These are phyloP conservation scores for Ophiostoma sp. DNA, from an alignment of 2,329 filamentous ascomycete species.

Conservation along the genomic window DNA sequence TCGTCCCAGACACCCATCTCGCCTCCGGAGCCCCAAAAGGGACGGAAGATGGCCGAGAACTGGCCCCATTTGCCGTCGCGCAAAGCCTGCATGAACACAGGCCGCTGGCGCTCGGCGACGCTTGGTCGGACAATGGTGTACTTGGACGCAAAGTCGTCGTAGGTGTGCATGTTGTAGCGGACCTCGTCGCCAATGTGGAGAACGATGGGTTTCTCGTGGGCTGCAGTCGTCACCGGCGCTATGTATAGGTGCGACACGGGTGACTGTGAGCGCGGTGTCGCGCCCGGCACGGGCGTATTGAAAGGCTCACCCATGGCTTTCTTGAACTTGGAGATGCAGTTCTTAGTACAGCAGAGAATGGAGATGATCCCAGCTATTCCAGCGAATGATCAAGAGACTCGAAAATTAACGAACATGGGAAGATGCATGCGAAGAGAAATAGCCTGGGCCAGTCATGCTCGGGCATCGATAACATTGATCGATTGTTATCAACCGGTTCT, in stretches of 20 bases:
- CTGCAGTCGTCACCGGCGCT: too few relatives aligned
- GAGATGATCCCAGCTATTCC: not conserved
- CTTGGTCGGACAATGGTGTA: conserved; percentile 45
- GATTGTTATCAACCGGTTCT: not conserved
- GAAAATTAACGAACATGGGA: too few relatives aligned
- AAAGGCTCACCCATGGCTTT: conserved; percentile 1
- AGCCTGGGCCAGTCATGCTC: not conserved
- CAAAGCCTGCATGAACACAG: conserved; percentile 46
- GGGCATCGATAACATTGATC: too few relatives aligned
- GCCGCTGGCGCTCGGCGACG: conserved; percentile 46
- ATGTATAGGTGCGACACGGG: not conserved
- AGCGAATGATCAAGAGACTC: not conserved
- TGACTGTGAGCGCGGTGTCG: not conserved
- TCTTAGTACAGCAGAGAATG: too few relatives aligned
- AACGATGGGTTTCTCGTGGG: conserved; percentile 38
- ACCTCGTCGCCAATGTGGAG: conserved; percentile 67
- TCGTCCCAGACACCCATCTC: conserved; percentile 29
- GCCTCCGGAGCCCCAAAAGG: conserved; percentile 27
- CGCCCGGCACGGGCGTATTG: not conserved
- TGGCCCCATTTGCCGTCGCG: conserved; percentile 50
- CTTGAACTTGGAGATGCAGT: too few relatives aligned
- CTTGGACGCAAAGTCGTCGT: conserved; percentile 38
- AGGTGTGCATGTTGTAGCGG: conserved; percentile 45
- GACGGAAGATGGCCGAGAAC: conserved; percentile 40
- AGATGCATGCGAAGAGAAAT: not conserved